These are phyloP conservation scores for Vairimorpha ceranae DNA, from an alignment of 371 early-diverging fungal genomes.

Conservation along the genomic window DNA sequence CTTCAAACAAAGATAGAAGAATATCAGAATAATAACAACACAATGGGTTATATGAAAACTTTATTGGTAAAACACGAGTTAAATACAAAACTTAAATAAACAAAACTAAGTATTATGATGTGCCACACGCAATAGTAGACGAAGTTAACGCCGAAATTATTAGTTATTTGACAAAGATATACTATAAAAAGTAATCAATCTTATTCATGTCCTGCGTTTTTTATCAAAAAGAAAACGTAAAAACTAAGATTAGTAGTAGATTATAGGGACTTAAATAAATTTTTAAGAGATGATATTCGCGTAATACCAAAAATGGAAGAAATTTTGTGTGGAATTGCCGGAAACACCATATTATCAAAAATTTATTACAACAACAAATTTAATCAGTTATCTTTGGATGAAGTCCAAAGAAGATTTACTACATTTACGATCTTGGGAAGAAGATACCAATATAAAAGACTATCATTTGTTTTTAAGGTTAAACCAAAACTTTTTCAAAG, in stretches of 20 bases:
- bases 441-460: conserved; percentile 18
- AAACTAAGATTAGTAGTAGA: conserved; percentile 28
- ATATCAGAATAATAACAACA: too few species aligned
- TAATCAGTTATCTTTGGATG: conserved; percentile 13
- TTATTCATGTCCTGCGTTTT: conserved; percentile 19
- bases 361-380: conserved; percentile 20
- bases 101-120: too few species aligned
- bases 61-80: too few species aligned
- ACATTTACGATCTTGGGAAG: not conserved
- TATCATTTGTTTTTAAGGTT: conserved; percentile 24
- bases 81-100: too few species aligned
- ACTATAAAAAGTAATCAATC: too few species aligned
- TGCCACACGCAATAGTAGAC: too few species aligned
- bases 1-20: too few species aligned
- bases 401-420: not conserved
- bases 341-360: not conserved
- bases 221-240: conserved; percentile 23
- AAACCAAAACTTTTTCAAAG: conserved; percentile 32
- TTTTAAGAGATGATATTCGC: not conserved
- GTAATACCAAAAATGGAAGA: conserved; percentile 6
- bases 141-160: too few species aligned
- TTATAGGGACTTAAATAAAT: conserved; percentile 15
- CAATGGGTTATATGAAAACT: too few species aligned
- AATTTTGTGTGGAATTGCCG: not conserved
- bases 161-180: too few species aligned